Evolutionary conservation across 2,329 filamentous ascomycete genomes (phyloP), one percentile per base, ranked within the genome.

Genomic region (Onygenales sp.): DNA sequence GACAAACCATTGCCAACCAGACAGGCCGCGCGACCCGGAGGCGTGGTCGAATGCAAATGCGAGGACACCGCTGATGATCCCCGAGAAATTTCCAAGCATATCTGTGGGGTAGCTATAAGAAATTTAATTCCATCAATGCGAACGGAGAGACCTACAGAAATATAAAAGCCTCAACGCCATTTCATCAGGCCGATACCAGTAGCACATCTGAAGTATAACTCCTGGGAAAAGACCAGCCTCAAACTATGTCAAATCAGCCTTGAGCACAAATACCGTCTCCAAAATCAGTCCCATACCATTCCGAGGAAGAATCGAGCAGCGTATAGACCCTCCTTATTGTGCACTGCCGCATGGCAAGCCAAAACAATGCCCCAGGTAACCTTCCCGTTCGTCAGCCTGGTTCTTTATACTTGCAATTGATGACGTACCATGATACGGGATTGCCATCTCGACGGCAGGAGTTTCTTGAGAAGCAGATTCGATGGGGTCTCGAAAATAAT

Each of bases 171-270:
- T 27, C 21, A 27, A 27, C 21, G 21, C 21, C 21, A 27, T 27
- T 55, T 76, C 72, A 50, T 76, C 74, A 8, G 67, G 70, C 0
- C 73, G 68, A 56, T 78, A 78, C 69, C 75, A 78, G 55, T 69
- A 71, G 17, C 66, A 74, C 9, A 77, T 63, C 39, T 74, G 71
- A 2, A 69, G 21, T 27, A 27, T 27, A 27, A 27, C 21, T 27
- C 21, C 21, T 1, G 21, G 21, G 1, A 27, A 27, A 27, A 27
- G 21, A 27, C 21, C 21, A 27, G 21, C 21, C 1, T 27, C 21
- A 27, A 27, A 27, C 21, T 27, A 27, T 27, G 21, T 5, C 3
- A 27, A 27, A 27, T 27, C 21, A 27, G 21, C 21, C 21, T 27
- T 1, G 21, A 27, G 1, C 3, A 5, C 21, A 27, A 27, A 5